Base-by-base conservation (phyloP, 345 rosid genomes). In the Eucalyptus decipiens region DNA sequence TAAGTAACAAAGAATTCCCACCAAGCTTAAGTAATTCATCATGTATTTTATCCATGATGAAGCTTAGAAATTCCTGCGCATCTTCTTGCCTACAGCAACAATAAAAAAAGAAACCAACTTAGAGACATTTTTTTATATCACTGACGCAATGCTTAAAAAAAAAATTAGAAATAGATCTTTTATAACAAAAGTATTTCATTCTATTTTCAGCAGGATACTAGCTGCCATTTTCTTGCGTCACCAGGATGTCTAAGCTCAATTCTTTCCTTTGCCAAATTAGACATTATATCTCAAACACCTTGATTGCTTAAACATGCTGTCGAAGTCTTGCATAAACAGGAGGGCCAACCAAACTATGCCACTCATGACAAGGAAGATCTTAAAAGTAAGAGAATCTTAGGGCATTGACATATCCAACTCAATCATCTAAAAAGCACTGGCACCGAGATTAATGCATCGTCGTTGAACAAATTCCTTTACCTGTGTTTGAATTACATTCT, bases 51-150 rank as follows among this genome's bases (percentile, higher is more conserved):
- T 95, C 96, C 98, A 97, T 94, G 89, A 96, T 90, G 88, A 98
- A 98, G 91, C 99, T 97, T 90, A 98, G 90, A 91, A 98, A 97
- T 91, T 97, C 99, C 90, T 97, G 99, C 58, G 99, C 99, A 95
- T 98, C 99, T 95, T 98, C 99, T 89, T 98, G 99, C 91, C 99
- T 98, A 95, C 88, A 91, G 47, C 85, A 76, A 76, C 85, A 40
- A 40, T 28, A 30, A 69, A 28, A 86, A 52, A 7, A 87, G 34
- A 45, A 42, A 72, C 37, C 32, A 80, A 21, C 85, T 76, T 11
- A 72, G 28, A 72, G 28, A 72, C 4, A 86, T 28, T 72, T 54
- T 54, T 62, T 58, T 43, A 87, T 18, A 52, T 76, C 62, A 34
- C 17, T 19, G 23, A 49, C 30, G 28, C 47, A 80, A 48, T 51